Conservation (phyloP, 78 protist species). For the Mantamonas sphyraenae region DNA sequence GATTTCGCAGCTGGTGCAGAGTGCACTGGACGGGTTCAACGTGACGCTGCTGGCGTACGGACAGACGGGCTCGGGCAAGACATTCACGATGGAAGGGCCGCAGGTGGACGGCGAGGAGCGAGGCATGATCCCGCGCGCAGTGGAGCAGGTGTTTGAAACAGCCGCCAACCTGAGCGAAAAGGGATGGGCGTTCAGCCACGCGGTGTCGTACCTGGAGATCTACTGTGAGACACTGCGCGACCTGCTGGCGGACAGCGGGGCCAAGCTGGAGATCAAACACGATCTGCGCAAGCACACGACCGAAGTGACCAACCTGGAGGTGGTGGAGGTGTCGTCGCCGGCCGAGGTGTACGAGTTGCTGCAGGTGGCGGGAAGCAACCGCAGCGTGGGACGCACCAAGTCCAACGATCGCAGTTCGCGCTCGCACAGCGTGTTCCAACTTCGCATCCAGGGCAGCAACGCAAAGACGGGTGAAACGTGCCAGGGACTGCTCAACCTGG, state of each 20-base stretch:
- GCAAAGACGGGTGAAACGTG: neutral
- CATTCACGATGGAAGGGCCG: constrained; percentile 29
- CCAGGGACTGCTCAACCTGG: neutral
- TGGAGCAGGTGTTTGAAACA: constrained; percentile 17
- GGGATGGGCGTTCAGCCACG: too few relatives aligned
- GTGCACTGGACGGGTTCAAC: constrained; percentile 66
- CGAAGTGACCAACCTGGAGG: too few relatives aligned
- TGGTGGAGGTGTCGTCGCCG: too few relatives aligned
- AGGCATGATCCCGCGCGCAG: constrained; percentile 40
- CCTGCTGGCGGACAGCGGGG: constrained; percentile 27
- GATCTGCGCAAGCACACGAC: too few relatives aligned
- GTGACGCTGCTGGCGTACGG: constrained; percentile 75
- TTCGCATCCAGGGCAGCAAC: constrained; percentile 29
- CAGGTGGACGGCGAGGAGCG: neutral
- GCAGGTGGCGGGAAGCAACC: neutral
- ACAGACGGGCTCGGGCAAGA: constrained; percentile 62
- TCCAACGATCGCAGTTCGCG: constrained; percentile 56
- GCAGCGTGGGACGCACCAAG: neutral
- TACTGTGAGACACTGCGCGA: constrained; percentile 66
- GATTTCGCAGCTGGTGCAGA: constrained; percentile 52
- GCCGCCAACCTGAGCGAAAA: neutral
- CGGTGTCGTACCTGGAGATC: constrained; percentile 59
- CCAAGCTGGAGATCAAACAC: too few relatives aligned
- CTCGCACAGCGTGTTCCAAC: constrained; percentile 48
- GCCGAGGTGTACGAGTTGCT: too few relatives aligned